phyloP scores from a whole-genome alignment of 495 filamentous ascomycete species.

The Apiosordaria backusii region DNA sequence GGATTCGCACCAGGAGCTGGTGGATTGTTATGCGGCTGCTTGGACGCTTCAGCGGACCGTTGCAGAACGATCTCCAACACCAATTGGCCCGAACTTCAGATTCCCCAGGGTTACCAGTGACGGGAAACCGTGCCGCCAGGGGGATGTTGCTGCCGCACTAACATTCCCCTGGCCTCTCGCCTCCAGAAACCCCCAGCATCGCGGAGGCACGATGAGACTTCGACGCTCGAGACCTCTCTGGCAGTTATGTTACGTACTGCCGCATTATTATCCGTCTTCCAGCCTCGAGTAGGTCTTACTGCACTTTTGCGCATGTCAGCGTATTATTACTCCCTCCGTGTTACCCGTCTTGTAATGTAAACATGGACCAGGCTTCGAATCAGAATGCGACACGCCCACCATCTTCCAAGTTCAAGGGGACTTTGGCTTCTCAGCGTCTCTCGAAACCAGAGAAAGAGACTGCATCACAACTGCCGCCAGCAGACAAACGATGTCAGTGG shows the following conservation, averaged over 20 bases:
- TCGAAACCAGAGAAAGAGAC: background rate
- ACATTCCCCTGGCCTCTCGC: constrained; percentile 29
- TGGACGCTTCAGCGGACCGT: constrained; percentile 16
- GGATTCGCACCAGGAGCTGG: constrained; percentile 9
- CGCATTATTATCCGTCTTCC: background rate
- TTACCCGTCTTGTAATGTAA: constrained; percentile 6
- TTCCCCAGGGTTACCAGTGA: constrained; percentile 18
- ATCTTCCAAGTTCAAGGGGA: background rate
- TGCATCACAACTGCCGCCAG: background rate
- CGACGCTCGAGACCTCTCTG: constrained; percentile 10
- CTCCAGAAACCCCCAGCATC: constrained; percentile 32
- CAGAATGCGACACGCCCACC: background rate
- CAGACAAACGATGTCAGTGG: background rate
- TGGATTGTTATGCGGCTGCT: constrained; percentile 26
- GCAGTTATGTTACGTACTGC: background rate
- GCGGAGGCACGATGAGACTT: constrained; percentile 36
- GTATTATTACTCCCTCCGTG: background rate
- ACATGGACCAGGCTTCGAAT: constrained; percentile 1
- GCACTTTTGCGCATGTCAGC: background rate
- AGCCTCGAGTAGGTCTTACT: background rate
- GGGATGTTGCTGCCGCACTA: constrained; percentile 23
- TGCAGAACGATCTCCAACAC: constrained; percentile 24
- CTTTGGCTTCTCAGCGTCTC: background rate
- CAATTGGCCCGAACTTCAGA: constrained; percentile 21
- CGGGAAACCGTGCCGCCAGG: constrained; percentile 24